Evolutionary conservation across 306 rosid species (phyloP).

Genomic region (Comarum palustre): DNA sequence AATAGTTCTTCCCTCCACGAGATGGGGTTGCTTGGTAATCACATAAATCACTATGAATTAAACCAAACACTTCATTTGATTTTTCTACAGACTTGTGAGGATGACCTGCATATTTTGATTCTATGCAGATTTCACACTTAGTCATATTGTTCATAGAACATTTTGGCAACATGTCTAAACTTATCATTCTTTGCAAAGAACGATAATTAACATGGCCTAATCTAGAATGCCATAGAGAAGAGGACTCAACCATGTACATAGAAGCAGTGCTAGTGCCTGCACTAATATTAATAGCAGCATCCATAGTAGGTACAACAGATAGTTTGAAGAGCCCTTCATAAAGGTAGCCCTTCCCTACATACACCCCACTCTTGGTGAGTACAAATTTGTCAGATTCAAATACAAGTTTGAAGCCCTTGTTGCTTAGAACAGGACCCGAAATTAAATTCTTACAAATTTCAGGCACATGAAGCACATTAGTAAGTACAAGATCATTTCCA

Average conservation of each 20-base stretch:
- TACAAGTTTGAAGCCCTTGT: not conserved
- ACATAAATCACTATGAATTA: not conserved
- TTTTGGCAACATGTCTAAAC: not conserved
- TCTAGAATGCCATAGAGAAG: not conserved
- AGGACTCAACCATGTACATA: too few relatives aligned
- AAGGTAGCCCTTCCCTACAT: too few relatives aligned
- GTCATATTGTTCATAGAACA: too few relatives aligned
- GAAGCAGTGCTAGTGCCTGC: not conserved
- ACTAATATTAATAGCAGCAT: too few relatives aligned
- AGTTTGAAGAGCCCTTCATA: not conserved
- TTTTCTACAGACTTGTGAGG: too few relatives aligned
- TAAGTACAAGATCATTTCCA: not conserved
- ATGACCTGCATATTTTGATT: too few relatives aligned
- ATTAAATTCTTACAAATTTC: not conserved
- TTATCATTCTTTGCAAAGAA: not conserved
- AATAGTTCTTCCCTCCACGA: not conserved
- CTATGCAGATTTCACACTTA: too few relatives aligned
- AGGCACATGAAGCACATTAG: not conserved
- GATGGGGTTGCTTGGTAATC: not conserved
- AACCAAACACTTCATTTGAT: too few relatives aligned
- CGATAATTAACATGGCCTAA: not conserved
- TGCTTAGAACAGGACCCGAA: not conserved
- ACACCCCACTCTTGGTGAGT: too few relatives aligned
- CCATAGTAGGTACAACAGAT: not conserved
- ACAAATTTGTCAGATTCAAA: not conserved